Evolutionary conservation across 2,329 filamentous ascomycete species (phyloP).

Genomic region (Uncinocarpus reesii): DNA sequence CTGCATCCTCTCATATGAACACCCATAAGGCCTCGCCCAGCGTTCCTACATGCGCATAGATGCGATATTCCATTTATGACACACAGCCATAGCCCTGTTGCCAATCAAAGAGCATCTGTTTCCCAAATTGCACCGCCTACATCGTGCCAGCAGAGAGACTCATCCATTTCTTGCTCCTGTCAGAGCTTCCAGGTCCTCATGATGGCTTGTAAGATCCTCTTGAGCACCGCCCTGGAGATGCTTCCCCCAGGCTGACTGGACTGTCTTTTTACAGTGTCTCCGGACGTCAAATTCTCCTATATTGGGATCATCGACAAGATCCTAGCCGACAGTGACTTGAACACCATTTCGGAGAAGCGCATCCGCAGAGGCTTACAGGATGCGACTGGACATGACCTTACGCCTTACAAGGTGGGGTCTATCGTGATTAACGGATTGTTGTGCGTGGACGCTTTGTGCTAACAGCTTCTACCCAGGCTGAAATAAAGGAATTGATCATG

Average conservation of each 20-base stretch:
- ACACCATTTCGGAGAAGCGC: constrained; percentile 55
- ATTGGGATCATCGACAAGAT: constrained; percentile 54
- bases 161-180: no score
- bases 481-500: constrained; percentile 63
- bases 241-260: neutral
- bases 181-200: neutral
- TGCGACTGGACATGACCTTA: constrained; percentile 50
- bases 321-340: constrained; percentile 49
- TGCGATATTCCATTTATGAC: no score
- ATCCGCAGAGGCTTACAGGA: constrained; percentile 55
- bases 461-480: constrained; percentile 39
- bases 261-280: constrained; percentile 34
- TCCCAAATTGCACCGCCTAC: no score
- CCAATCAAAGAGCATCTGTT: no score
- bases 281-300: constrained; percentile 43
- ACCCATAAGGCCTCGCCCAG: neutral
- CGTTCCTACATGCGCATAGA: no score
- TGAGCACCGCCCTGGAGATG: neutral
- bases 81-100: no score
- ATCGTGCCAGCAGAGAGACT: no score
- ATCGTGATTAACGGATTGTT: neutral
- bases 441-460: neutral
- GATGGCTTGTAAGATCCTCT: constrained; percentile 14
- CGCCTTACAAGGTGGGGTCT: constrained; percentile 47
- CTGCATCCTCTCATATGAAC: neutral